A percentile compares a stretch with the other conserved stretches of the same genome.
These are phyloP conservation scores for Gamsiella multidivaricata DNA, from an alignment of 192 early-diverging fungal genomes.

Conservation along the genomic window DNA sequence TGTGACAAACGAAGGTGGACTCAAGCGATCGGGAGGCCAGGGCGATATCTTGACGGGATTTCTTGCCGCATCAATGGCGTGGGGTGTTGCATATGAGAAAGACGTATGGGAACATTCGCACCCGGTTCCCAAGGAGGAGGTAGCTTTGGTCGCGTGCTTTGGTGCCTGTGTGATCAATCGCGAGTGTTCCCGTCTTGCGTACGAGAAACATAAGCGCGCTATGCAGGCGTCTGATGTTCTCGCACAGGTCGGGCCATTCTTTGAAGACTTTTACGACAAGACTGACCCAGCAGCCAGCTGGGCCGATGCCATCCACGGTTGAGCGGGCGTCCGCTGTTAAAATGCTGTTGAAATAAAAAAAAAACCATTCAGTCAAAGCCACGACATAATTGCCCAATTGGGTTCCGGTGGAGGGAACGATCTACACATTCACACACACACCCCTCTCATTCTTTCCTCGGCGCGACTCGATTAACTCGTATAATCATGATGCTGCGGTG, in stretches of 20 bases:
- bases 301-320: conserved; percentile 23
- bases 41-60: conserved; percentile 93
- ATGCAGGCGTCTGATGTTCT: conserved; percentile 74
- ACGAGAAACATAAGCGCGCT: conserved; percentile 67
- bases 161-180: conserved; percentile 69
- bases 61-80: conserved; percentile 87
- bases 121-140: conserved; percentile 12
- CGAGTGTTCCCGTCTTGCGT: conserved; percentile 66
- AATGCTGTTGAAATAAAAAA: no score
- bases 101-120: conserved; percentile 66
- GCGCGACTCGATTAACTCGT: background rate
- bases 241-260: conserved; percentile 63
- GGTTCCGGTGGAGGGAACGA: background rate
- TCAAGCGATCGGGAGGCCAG: conserved; percentile 94
- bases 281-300: conserved; percentile 18
- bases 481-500: conserved; percentile 20
- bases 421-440: background rate
- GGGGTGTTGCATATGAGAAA: conserved; percentile 77
- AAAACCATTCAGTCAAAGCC: no score
- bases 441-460: conserved; percentile 6
- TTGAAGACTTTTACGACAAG: conserved; percentile 28
- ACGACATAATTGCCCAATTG: background rate
- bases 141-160: conserved; percentile 73
- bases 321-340: background rate
- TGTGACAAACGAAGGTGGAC: conserved; percentile 74